Percentiles rank a stretch among this genome's conserved stretches.
Conservation (phyloP, 345 rosid genomes). For the Pugionium cornutum region DNA sequence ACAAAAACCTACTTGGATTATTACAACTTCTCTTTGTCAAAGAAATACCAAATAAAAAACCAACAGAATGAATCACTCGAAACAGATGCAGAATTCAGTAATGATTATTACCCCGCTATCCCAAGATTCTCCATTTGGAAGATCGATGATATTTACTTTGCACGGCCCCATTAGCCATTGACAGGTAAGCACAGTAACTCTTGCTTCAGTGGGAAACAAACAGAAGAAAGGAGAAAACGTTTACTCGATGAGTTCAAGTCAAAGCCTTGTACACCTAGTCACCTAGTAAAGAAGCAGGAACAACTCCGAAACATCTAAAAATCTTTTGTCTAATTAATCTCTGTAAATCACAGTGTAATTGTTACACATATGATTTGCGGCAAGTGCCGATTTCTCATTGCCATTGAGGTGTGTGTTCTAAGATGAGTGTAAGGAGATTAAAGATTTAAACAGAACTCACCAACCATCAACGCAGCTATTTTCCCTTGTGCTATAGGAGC, state of each 20-base stretch:
- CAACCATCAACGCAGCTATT: slow-evolving; percentile 82
- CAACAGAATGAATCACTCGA: slow-evolving; percentile 4
- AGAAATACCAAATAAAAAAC: not conserved
- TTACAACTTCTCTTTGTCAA: slow-evolving; percentile 21
- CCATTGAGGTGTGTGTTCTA: not conserved
- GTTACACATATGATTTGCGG: not conserved
- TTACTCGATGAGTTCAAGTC: not conserved
- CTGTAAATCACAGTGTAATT: not conserved
- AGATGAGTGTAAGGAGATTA: not conserved
- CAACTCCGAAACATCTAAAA: not conserved
- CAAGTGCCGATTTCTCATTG: not conserved
- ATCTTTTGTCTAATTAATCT: slow-evolving; percentile 1
- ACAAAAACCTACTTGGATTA: slow-evolving; percentile 63
- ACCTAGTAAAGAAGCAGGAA: not conserved
- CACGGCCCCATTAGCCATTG: slow-evolving; percentile 93
- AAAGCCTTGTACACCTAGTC: not conserved
- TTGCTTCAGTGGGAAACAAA: slow-evolving; percentile 49
- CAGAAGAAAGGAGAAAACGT: not conserved
- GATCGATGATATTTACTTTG: slow-evolving; percentile 70
- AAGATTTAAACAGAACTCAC: slow-evolving; percentile 49
- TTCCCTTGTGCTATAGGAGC: slow-evolving; percentile 76
- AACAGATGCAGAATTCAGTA: not conserved
- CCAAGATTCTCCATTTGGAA: slow-evolving; percentile 72
- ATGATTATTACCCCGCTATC: slow-evolving; percentile 64
- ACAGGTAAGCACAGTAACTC: slow-evolving; percentile 83